phyloP scores from a whole-genome alignment of 176 grass and related monocot genomes.

The Thalia dealbata region DNA sequence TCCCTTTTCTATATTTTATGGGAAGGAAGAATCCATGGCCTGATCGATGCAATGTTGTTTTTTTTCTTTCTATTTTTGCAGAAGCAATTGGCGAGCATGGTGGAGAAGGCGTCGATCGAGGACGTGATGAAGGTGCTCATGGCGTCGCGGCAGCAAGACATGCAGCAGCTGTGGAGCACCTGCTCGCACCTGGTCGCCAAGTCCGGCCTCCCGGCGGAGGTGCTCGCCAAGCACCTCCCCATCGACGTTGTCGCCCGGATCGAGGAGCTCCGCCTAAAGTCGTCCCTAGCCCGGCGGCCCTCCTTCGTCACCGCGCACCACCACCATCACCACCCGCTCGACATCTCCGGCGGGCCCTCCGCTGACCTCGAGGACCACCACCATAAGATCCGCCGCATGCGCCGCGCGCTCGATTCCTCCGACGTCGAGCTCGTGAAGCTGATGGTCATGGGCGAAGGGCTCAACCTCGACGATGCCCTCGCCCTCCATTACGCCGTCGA shows the following conservation, averaged over 20 bases:
- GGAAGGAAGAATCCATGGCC: background rate
- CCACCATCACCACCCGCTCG: background rate
- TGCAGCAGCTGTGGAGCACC: constrained; percentile 69
- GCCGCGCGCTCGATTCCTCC: constrained; percentile 72
- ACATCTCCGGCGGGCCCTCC: constrained; percentile 5
- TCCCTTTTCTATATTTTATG: background rate
- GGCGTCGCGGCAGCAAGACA: constrained; percentile 82
- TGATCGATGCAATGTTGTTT: no score
- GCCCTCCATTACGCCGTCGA: constrained; percentile 92
- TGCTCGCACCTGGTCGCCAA: constrained; percentile 71
- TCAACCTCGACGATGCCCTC: constrained; percentile 88
- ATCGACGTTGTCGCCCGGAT: constrained; percentile 60
- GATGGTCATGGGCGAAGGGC: constrained; percentile 97
- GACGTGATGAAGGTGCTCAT: constrained; percentile 97
- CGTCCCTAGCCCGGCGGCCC: constrained; percentile 25
- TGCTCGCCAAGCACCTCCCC: constrained; percentile 90
- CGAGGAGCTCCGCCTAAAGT: constrained; percentile 38
- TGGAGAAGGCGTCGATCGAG: constrained; percentile 86
- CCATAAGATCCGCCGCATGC: constrained; percentile 68
- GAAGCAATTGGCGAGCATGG: constrained; percentile 90
- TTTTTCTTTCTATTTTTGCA: no score
- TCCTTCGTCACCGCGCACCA: constrained; percentile 49
- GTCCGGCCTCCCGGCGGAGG: constrained; percentile 70
- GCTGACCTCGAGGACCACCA: constrained; percentile 37
- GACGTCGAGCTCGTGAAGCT: constrained; percentile 99